Conservation (phyloP, 495 filamentous ascomycete genomes). For the Aspergillus haitiensis region DNA sequence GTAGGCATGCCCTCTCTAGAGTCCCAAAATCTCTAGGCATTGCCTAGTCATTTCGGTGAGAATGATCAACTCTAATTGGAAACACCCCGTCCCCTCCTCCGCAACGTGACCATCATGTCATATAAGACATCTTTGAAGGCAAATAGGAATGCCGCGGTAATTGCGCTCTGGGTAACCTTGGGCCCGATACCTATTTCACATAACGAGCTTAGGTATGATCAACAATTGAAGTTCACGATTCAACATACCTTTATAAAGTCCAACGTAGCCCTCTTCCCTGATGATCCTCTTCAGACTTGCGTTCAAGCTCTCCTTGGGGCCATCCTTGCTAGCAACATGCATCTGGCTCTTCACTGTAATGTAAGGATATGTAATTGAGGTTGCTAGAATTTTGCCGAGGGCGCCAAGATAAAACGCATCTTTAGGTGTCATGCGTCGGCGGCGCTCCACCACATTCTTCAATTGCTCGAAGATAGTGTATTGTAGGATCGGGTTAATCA, state of each 20-base stretch:
- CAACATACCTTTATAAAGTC: slow-evolving; percentile 81
- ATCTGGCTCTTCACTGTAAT: slow-evolving; percentile 96
- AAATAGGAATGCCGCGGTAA: slow-evolving; percentile 95
- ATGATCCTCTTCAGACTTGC: slow-evolving; percentile 75
- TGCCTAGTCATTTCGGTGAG: not conserved
- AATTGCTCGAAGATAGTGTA: slow-evolving; percentile 99
- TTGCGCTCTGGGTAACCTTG: slow-evolving; percentile 93
- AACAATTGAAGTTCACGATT: not conserved
- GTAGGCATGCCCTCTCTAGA: too few relatives aligned
- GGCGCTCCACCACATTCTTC: slow-evolving; percentile 72
- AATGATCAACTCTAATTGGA: slow-evolving; percentile 30
- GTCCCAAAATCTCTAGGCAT: too few relatives aligned
- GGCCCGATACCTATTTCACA: slow-evolving; percentile 72
- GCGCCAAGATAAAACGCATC: slow-evolving; percentile 91
- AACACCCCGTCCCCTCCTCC: slow-evolving; percentile 48
- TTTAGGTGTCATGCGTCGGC: slow-evolving; percentile 70
- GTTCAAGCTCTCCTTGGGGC: slow-evolving; percentile 68
- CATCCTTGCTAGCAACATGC: slow-evolving; percentile 79
- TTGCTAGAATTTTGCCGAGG: slow-evolving; percentile 90
- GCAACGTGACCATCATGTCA: slow-evolving; percentile 56
- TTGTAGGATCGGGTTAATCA: slow-evolving; percentile 97
- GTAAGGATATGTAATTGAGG: slow-evolving; percentile 93
- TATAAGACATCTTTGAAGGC: slow-evolving; percentile 94
- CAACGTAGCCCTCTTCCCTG: slow-evolving; percentile 81
- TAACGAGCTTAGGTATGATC: slow-evolving; percentile 20